Percentiles rank a stretch among this genome's conserved stretches.
Evolutionary conservation across 306 rosid species (phyloP).

Genomic region (Cucurbita argyrosperma): DNA sequence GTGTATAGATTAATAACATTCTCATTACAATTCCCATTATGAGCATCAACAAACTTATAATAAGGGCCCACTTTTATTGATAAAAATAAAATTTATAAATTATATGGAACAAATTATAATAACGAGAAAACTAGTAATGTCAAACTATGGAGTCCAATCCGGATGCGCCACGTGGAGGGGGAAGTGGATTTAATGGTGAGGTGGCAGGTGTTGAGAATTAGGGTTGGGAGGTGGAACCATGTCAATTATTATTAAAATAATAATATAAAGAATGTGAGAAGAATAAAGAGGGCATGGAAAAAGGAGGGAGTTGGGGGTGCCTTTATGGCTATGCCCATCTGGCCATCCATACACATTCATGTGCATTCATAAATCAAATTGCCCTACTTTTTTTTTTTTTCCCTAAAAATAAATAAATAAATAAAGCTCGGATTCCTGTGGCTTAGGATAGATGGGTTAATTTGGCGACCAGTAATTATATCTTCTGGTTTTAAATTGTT

Average conservation of each 20-base stretch:
- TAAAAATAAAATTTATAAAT: too few species aligned
- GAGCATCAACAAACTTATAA: background rate
- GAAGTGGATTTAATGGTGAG: conserved; percentile 23
- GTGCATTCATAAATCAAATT: conserved; percentile 50
- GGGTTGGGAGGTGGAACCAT: background rate
- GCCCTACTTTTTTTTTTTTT: background rate
- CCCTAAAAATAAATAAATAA: conserved; percentile 5
- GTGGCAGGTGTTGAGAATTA: conserved; percentile 18
- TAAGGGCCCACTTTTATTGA: background rate
- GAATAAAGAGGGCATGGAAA: conserved; percentile 9
- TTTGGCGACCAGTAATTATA: background rate
- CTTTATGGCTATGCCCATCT: conserved; percentile 59
- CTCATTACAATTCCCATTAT: background rate
- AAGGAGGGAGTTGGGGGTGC: conserved; percentile 20
- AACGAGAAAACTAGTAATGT: background rate
- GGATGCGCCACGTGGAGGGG: conserved; percentile 26
- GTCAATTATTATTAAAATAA: background rate
- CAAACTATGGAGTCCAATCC: conserved; percentile 8
- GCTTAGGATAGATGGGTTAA: conserved; percentile 15
- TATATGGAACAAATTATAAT: too few species aligned
- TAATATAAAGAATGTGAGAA: conserved; percentile 11
- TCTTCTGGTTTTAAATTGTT: too few species aligned
- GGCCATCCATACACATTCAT: conserved; percentile 54
- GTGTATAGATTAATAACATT: background rate
- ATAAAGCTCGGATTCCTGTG: conserved; percentile 25